These are phyloP conservation scores for Penicillium sp. DNA, from an alignment of 2,329 filamentous ascomycete species.

Conservation along the genomic window DNA sequence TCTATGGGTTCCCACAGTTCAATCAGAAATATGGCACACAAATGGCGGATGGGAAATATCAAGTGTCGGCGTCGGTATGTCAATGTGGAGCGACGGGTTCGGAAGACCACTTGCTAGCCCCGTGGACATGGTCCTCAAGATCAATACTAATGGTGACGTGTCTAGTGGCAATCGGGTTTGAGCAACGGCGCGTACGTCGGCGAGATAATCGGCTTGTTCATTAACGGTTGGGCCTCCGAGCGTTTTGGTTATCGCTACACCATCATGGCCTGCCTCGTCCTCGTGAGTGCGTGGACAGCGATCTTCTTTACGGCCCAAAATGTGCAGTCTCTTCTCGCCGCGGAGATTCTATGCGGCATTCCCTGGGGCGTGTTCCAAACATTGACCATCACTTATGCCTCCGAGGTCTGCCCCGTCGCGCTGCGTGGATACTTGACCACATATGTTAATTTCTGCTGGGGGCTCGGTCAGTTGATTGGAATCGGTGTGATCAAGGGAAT, in stretches of 20 bases:
- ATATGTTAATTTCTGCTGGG: conserved; percentile 49
- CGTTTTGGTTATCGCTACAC: conserved; percentile 53
- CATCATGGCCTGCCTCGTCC: conserved; percentile 47
- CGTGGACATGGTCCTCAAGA: background rate
- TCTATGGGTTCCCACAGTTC: conserved; percentile 55
- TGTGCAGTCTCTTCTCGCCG: conserved; percentile 48
- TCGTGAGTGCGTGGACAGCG: conserved; percentile 49
- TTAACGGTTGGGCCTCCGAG: conserved; percentile 52
- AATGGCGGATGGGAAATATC: conserved; percentile 35
- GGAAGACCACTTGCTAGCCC: background rate
- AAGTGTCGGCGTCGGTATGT: conserved; percentile 41
- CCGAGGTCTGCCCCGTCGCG: conserved; percentile 48
- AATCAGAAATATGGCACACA: conserved; percentile 42
- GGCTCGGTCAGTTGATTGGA: conserved; percentile 51
- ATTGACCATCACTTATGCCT: conserved; percentile 47
- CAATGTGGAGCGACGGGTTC: background rate
- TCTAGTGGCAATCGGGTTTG: conserved; percentile 47
- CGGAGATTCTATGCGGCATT: conserved; percentile 52
- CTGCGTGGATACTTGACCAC: conserved; percentile 47
- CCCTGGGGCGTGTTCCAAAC: conserved; percentile 55
- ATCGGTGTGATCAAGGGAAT: conserved; percentile 52
- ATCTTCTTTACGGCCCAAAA: conserved; percentile 53
- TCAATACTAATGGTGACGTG: conserved; percentile 15
- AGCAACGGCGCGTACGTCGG: conserved; percentile 45
- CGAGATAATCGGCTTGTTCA: conserved; percentile 52